These are phyloP conservation scores for Moringa oleifera DNA, from an alignment of 345 rosid genomes.

Conservation along the genomic window DNA sequence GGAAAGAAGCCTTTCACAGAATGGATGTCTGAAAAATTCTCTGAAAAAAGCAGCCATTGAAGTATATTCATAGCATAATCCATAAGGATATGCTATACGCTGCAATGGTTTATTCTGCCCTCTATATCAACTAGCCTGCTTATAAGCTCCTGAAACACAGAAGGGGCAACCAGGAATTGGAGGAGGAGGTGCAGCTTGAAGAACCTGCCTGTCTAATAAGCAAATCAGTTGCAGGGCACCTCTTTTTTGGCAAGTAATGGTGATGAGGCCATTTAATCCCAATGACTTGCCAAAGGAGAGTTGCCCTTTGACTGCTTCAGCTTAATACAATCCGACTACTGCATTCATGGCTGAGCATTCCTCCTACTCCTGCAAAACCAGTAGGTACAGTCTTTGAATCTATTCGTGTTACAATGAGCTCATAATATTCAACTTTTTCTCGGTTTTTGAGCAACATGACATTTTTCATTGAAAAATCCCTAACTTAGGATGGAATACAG, in stretches of 20 bases:
- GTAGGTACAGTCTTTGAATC: too few relatives aligned
- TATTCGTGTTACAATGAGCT: too few relatives aligned
- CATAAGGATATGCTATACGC: conserved; percentile 18
- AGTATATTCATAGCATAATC: conserved; percentile 16
- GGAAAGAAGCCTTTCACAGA: too few relatives aligned
- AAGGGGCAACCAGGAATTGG: neutral
- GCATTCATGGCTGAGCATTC: too few relatives aligned
- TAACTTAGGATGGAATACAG: too few relatives aligned
- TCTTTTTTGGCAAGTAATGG: conserved; percentile 33
- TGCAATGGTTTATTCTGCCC: conserved; percentile 22
- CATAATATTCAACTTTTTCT: too few relatives aligned
- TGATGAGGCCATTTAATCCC: conserved; percentile 1
- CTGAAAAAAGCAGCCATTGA: neutral
- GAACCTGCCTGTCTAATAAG: conserved; percentile 10
- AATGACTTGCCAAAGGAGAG: conserved; percentile 47
- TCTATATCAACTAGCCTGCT: too few relatives aligned
- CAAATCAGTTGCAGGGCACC: conserved; percentile 32
- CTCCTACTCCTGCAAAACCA: too few relatives aligned
- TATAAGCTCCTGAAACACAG: conserved; percentile 8
- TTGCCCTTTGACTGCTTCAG: conserved; percentile 35
- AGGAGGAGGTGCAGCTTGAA: neutral
- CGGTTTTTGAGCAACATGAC: too few relatives aligned
- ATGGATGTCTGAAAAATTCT: too few relatives aligned
- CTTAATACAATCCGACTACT: conserved; percentile 21
- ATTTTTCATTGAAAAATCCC: too few relatives aligned